A percentile compares a stretch with the other conserved stretches of the same genome.
Conservation (phyloP, 306 rosid species). For the Malus sylvestris region DNA sequence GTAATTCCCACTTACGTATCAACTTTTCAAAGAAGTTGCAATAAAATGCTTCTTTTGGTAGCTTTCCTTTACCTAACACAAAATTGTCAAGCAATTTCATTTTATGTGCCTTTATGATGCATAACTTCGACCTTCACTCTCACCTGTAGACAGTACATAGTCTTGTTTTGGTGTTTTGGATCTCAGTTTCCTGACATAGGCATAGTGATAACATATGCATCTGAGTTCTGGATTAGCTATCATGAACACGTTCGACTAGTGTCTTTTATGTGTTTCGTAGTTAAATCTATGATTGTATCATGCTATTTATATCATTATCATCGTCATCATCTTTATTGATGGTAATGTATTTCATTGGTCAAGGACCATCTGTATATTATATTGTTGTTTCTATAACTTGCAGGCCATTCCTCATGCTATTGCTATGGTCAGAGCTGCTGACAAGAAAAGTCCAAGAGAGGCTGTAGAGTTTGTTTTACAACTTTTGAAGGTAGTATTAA, state of each 20-base stretch:
- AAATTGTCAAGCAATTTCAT: neutral
- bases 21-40: neutral
- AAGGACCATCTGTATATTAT: neutral
- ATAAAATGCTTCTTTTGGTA: neutral
- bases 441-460: slow-evolving; percentile 95
- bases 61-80: neutral
- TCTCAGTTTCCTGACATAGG: neutral
- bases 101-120: neutral
- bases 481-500: slow-evolving; percentile 60
- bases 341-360: neutral
- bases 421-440: slow-evolving; percentile 75
- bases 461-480: slow-evolving; percentile 93
- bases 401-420: slow-evolving; percentile 98
- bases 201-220: neutral
- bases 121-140: neutral
- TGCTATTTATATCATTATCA: neutral
- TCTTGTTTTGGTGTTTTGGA: neutral
- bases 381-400: slow-evolving; percentile 2
- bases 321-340: neutral
- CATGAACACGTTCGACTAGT: neutral
- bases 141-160: neutral
- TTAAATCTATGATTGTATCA: neutral
- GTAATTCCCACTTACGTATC: neutral
- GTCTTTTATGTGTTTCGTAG: neutral
- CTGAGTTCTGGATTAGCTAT: neutral